Conservation (phyloP, 352 stramenopile genomes). For the Phytophthora crassamura region DNA sequence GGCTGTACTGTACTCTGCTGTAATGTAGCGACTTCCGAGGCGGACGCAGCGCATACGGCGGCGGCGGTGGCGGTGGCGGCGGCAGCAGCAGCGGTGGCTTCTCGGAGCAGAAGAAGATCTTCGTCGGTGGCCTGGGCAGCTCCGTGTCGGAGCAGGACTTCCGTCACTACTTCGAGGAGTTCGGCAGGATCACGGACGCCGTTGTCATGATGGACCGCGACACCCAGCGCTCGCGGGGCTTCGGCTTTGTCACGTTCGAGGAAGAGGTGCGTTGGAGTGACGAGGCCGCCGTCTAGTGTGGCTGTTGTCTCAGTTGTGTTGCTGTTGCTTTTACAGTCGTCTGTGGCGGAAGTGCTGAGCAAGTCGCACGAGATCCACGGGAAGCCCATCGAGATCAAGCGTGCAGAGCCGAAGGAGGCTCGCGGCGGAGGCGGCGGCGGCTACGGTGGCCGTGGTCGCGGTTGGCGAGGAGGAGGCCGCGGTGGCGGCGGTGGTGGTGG, state of each 20-base stretch:
- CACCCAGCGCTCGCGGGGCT: conserved; percentile 90
- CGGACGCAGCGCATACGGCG: conserved; percentile 37
- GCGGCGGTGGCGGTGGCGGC: conserved; percentile 8
- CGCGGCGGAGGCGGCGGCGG: conserved; percentile 42
- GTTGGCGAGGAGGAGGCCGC: conserved; percentile 10
- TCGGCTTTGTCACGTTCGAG: conserved; percentile 95
- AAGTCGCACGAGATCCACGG: conserved; percentile 91
- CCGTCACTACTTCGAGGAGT: conserved; percentile 92
- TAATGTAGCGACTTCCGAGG: conserved; percentile 51
- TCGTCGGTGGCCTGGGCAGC: conserved; percentile 90
- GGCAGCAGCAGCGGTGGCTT: conserved; percentile 35
- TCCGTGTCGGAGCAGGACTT: conserved; percentile 92
- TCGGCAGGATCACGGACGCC: conserved; percentile 89
- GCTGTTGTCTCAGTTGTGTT: background rate
- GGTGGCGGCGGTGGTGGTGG: conserved; percentile 33
- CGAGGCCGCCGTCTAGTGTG: background rate
- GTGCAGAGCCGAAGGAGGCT: conserved; percentile 81
- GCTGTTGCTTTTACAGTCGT: conserved; percentile 44
- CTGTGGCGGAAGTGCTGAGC: conserved; percentile 89
- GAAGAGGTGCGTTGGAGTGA: conserved; percentile 65
- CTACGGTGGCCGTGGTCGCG: conserved; percentile 33
- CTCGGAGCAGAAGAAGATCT: conserved; percentile 92
- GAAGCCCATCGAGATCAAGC: conserved; percentile 92
- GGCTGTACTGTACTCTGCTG: conserved; percentile 21
- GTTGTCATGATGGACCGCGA: conserved; percentile 95